A percentile compares a stretch with the other conserved stretches of the same genome.
Conservation (phyloP, 2,329 filamentous ascomycete species). For the Colletotrichum filicis region DNA sequence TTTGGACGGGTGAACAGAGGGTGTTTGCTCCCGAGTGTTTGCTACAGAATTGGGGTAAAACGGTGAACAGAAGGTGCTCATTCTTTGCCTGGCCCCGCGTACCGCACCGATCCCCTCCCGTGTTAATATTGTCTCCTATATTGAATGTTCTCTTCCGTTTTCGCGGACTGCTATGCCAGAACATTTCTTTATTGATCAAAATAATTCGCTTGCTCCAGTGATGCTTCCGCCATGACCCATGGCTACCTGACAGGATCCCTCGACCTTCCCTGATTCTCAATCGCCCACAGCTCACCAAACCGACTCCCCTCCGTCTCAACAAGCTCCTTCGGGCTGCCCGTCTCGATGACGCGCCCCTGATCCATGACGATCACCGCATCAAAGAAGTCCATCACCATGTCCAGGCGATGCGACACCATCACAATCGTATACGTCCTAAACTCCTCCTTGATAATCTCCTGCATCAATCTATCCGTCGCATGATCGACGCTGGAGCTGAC, state of each 20-base stretch:
- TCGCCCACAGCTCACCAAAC: slow-evolving; percentile 46
- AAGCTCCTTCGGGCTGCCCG: slow-evolving; percentile 25
- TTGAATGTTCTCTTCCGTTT: too few relatives aligned
- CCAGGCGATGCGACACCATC: slow-evolving; percentile 57
- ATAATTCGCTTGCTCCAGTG: neutral
- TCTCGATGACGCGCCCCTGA: slow-evolving; percentile 54
- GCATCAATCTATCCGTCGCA: slow-evolving; percentile 54
- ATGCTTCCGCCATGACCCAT: neutral
- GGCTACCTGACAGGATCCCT: neutral
- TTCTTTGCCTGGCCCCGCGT: too few relatives aligned
- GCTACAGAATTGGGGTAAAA: too few relatives aligned
- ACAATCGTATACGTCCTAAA: slow-evolving; percentile 63
- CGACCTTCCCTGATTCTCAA: slow-evolving; percentile 35
- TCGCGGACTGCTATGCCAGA: too few relatives aligned
- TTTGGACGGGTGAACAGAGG: too few relatives aligned
- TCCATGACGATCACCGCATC: slow-evolving; percentile 62
- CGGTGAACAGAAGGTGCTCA: too few relatives aligned
- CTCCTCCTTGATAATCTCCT: slow-evolving; percentile 51
- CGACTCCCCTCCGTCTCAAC: slow-evolving; percentile 40
- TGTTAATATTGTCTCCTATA: too few relatives aligned
- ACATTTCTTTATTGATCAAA: too few relatives aligned
- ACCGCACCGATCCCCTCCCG: too few relatives aligned
- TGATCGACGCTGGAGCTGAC: slow-evolving; percentile 55
- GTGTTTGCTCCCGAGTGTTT: too few relatives aligned
- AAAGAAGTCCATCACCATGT: slow-evolving; percentile 62